A percentile compares a stretch with the other conserved stretches of the same genome.
These are phyloP conservation scores for Ordospora colligata DNA, from an alignment of 371 early-diverging fungal genomes.

Conservation along the genomic window DNA sequence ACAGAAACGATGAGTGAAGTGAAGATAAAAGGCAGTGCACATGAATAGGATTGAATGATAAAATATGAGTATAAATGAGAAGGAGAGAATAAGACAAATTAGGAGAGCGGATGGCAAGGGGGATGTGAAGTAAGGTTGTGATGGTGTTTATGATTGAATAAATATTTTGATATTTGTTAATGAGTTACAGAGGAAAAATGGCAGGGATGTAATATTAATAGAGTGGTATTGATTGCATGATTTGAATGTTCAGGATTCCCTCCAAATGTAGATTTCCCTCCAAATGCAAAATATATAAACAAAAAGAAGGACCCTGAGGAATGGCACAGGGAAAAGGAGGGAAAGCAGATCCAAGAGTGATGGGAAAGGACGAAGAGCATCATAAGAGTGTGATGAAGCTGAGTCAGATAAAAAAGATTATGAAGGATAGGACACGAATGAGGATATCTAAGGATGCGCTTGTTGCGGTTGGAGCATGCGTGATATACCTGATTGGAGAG, in stretches of 20 bases:
- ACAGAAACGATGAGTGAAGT: neutral
- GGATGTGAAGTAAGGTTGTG: neutral
- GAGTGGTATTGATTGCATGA: neutral
- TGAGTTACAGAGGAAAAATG: too few relatives aligned
- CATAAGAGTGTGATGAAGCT: constrained; percentile 48
- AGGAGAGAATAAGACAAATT: too few relatives aligned
- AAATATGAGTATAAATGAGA: too few relatives aligned
- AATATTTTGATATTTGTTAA: neutral
- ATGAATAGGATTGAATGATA: too few relatives aligned
- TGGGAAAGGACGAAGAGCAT: constrained; percentile 41
- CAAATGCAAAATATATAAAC: constrained; percentile 46
- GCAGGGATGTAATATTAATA: neutral
- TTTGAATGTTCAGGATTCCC: neutral
- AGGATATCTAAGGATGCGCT: constrained; percentile 58
- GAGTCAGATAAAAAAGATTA: constrained; percentile 58
- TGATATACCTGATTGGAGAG: constrained; percentile 57
- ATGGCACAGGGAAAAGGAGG: constrained; percentile 56
- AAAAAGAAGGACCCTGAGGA: constrained; percentile 18
- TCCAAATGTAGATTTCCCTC: constrained; percentile 35
- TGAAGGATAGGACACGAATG: constrained; percentile 56
- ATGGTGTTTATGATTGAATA: neutral
- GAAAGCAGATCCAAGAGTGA: constrained; percentile 59
- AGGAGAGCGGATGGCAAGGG: too few relatives aligned
- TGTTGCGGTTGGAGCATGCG: constrained; percentile 48
- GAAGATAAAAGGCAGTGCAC: neutral